Base-by-base conservation (phyloP, 2,329 filamentous ascomycete genomes). In the Dissoconium aciculare region DNA sequence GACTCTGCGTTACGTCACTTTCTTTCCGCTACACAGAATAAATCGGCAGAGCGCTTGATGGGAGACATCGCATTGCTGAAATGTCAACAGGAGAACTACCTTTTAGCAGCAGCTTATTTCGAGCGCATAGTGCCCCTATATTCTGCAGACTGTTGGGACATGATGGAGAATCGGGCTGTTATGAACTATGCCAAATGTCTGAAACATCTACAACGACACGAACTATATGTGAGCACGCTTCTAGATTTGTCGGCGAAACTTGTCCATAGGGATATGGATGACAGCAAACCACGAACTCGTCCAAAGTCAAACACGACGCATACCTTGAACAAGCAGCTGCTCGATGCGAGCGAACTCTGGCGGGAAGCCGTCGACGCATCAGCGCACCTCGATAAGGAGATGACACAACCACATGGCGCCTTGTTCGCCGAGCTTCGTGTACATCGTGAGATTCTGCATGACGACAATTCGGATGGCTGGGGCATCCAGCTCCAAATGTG, bases 21-120 rank as follows among this genome's bases (percentile, higher is more conserved):
- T 51, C 74, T 74, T 10, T 71, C 83, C 4, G 83, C 85, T 4
- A 78, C 75, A 33, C 78, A 87, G 40, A 66, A 65, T 0, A 78
- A 91, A 44, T 80, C 82, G 5, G 75, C 79, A 1, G 75, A 91
- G 43, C 69, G 74, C 12, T 74, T 76, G 37, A 71, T 85, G 53
- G 78, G 82, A 6, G 89, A 98, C 53, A 66, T 95, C 27, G 89
- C 84, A 1, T 69, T 89, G 4, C 61, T 94, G 30, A 85, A 87
- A 46, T 89, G 35, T 27, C 41, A 48, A 32, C 43, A 71, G 79
- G 68, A 70, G 13, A 80, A 95, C 41, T 85, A 75, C 48, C 63
- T 61, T 2, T 67, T 72, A 1, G 85, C 89, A 1, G 74, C 79
- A 0, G 68, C 68, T 1, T 85, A 80, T 47, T 89, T 98, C 46